Conservation (phyloP, 192 early-diverging fungal species). For the Backusella liffmaniae region DNA sequence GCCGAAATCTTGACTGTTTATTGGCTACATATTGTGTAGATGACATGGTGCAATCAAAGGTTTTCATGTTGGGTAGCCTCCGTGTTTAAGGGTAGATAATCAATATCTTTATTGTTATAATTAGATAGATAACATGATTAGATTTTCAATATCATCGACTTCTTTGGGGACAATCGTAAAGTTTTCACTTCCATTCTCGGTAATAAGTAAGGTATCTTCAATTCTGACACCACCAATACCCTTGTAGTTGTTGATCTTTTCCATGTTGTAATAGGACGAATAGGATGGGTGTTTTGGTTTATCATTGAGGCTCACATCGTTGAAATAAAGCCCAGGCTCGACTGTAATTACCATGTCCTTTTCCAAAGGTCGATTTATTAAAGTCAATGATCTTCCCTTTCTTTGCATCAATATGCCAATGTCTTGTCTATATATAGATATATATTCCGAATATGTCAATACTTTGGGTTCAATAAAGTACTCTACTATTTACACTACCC, state of each 20-base stretch:
- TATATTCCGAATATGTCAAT: not conserved
- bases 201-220: slow-evolving; percentile 88
- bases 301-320: slow-evolving; percentile 66
- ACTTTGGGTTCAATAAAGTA: not conserved
- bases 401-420: not conserved
- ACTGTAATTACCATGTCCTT: slow-evolving; percentile 88
- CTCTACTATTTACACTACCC: slow-evolving; percentile 9
- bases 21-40: not conserved
- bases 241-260: slow-evolving; percentile 61
- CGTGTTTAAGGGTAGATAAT: no score
- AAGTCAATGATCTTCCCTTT: slow-evolving; percentile 42
- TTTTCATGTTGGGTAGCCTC: no score
- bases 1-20: not conserved
- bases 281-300: slow-evolving; percentile 57
- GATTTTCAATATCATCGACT: slow-evolving; percentile 71
- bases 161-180: slow-evolving; percentile 83
- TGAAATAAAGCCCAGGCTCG: slow-evolving; percentile 94
- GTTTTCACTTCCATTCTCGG: slow-evolving; percentile 78
- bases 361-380: slow-evolving; percentile 71
- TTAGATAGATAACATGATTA: not conserved
- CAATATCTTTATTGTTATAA: no score
- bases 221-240: slow-evolving; percentile 89
- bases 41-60: no score
- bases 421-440: not conserved
- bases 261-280: slow-evolving; percentile 68